Base-by-base conservation (phyloP, 345 rosid genomes). In the Eucalyptus decipiens region DNA sequence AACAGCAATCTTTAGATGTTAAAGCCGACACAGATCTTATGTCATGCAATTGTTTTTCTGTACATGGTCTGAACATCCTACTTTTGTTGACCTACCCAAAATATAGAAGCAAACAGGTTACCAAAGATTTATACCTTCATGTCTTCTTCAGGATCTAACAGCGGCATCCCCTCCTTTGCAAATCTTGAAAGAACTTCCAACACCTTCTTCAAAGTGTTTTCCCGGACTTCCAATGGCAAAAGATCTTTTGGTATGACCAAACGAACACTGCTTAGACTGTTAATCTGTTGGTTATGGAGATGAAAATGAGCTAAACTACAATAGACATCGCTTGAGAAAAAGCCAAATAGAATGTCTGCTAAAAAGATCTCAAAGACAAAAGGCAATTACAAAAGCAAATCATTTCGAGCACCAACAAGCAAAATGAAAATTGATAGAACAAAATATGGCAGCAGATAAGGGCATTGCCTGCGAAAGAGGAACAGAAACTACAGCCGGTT, bases 201-300 rank as follows among this genome's bases (percentile, higher is more conserved):
- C 80, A 67, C 40, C 80, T 67, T 93, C 93, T 98, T 98, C 88
- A 98, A 89, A 89, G 98, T 95, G 93, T 98, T 98, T 89, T 95
- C 99, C 87, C 99, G 94, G 92, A 97, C 97, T 94, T 95, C 97
- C 89, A 95, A 87, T 14, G 98, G 95, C 93, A 97, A 90, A 91
- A 97, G 98, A 90, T 98, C 98, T 91, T 95, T 95, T 62, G 97
- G 90, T 93, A 97, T 93, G 87, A 94, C 91, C 92, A 96, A 91
- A 87, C 97, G 94, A 80, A 96, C 98, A 90, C 96, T 95, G 89
- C 99, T 98, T 91, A 98, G 91, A 90, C 92, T 92, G 87, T 91
- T 89, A 88, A 98, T 95, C 99, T 98, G 96, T 90, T 69, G 85
- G 90, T 89, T 69, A 90, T 60, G 90, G 30, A 92, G 47, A 76